phyloP scores from a whole-genome alignment of 371 early-diverging fungal genomes.

The Mortierella sp. region DNA sequence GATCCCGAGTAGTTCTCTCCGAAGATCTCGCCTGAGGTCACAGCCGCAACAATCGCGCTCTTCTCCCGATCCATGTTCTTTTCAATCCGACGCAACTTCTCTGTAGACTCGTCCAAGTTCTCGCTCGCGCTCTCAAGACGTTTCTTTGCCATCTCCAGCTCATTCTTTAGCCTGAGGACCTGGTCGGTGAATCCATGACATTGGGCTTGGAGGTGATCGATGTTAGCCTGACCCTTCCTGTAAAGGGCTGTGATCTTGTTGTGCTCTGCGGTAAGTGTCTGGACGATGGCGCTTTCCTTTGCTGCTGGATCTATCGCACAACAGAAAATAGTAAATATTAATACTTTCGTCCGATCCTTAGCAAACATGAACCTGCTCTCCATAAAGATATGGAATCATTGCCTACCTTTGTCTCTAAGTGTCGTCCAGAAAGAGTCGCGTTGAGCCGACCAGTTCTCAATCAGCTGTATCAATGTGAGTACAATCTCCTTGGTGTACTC shows the following conservation, averaged over 20 bases:
- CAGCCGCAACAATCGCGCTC: constrained; percentile 46
- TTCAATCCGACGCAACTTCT: constrained; percentile 36
- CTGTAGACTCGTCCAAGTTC: constrained; percentile 40
- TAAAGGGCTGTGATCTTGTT: constrained; percentile 30
- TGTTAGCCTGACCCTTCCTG: constrained; percentile 34
- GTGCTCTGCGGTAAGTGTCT: constrained; percentile 38
- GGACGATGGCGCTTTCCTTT: constrained; percentile 32
- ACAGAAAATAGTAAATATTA: neutral
- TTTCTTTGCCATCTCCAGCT: constrained; percentile 38
- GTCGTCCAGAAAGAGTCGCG: constrained; percentile 46
- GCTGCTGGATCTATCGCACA: constrained; percentile 27
- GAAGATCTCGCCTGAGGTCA: constrained; percentile 52
- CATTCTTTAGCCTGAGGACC: constrained; percentile 33
- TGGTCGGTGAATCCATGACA: constrained; percentile 49
- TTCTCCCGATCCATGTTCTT: constrained; percentile 41
- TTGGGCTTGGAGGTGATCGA: constrained; percentile 46
- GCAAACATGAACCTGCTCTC: neutral
- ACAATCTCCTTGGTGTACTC: constrained; percentile 53
- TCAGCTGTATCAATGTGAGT: constrained; percentile 30
- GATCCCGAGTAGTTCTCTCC: constrained; percentile 48
- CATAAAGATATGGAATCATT: neutral
- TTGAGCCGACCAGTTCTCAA: constrained; percentile 44
- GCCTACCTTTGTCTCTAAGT: constrained; percentile 30
- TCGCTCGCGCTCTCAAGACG: constrained; percentile 47
- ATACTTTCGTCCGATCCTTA: neutral